Base-by-base conservation (phyloP, 805 yeast species). In the Brettanomyces sp. region DNA sequence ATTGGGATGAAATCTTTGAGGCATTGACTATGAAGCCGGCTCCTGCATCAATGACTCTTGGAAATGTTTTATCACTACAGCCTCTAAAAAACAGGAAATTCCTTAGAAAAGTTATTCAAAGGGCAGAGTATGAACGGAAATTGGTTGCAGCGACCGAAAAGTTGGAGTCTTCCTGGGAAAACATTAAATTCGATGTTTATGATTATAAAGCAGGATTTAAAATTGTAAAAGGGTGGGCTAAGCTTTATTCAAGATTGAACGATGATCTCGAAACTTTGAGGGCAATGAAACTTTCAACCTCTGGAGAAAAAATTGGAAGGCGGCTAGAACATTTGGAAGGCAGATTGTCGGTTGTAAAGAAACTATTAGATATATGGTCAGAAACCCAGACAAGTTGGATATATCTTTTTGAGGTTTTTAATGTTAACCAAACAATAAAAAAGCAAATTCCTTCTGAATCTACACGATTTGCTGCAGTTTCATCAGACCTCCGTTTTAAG, bases 331-430 rank as follows among this genome's bases (percentile, higher is more conserved):
- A 65, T 1, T 69, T 87, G 69, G 89, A 82, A 50, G 66, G 65
- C 0, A 74, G 70, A 45, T 57, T 91, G n/a, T 74, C 72, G 41
- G 53, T 57, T 0, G 53, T 87, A 1, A 72, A 70, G 39, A 64
- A 67, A 1, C 57, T 85, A 1, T 67, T 85, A 33, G 86, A 80
- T 50, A 56, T 63, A 0, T 89, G 96, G 95, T 72, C 84, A 25
- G 95, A 87, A 33, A 85, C 80, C 1, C 98, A 91, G 60, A 68
- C 82, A n/a, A 86, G 82, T 55, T 90, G 95, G 95, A 76, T 86
- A 1, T 88, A 91, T 58, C 67, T 90, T 22, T 82, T 79, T 51
- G 96, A 95, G 2, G 78, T 88, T 0, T 83, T 91, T 56, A 80
- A 77, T 4, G 65, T 70, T 1, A 76, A 73, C 39, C 68, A 69